Conservation (phyloP, 1,284 basidiomycete species). For the Mycosarcoma maydis region DNA sequence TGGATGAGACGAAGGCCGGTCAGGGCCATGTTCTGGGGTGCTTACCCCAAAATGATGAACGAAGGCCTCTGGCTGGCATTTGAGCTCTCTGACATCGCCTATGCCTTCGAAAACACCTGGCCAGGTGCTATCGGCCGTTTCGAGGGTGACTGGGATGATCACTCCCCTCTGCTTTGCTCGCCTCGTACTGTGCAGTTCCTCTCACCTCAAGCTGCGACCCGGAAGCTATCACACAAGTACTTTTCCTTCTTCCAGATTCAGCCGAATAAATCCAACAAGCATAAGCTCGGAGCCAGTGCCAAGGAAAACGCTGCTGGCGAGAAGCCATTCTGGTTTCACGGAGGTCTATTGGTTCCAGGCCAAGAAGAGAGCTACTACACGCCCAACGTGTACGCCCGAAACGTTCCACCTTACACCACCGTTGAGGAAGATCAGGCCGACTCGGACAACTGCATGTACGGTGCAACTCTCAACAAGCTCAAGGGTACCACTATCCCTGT, state of each 20-base stretch:
- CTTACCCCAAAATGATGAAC: conserved; percentile 25
- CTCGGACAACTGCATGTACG: conserved; percentile 29
- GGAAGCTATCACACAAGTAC: conserved; percentile 27
- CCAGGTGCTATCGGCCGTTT: conserved; percentile 38
- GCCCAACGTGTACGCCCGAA: conserved; percentile 35
- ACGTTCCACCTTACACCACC: conserved; percentile 26
- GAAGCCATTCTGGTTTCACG: conserved; percentile 45
- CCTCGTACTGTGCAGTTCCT: conserved; percentile 38
- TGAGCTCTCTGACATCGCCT: conserved; percentile 27
- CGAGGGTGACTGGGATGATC: conserved; percentile 42
- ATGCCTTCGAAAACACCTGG: conserved; percentile 45
- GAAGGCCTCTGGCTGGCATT: conserved; percentile 43
- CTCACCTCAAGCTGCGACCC: conserved; percentile 22
- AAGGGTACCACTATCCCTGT: conserved; percentile 19
- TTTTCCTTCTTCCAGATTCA: conserved; percentile 22
- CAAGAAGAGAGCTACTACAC: conserved; percentile 30
- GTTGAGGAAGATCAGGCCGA: conserved; percentile 13
- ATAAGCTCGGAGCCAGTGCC: conserved; percentile 4
- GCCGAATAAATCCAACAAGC: neutral
- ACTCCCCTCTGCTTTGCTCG: conserved; percentile 32
- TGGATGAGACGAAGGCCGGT: conserved; percentile 28
- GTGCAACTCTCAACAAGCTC: conserved; percentile 35
- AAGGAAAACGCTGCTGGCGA: conserved; percentile 23
- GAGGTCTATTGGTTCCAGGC: conserved; percentile 16
- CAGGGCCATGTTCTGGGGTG: conserved; percentile 28